These are phyloP conservation scores for Excoecaria cochinchinensis DNA, from an alignment of 345 rosid species.

Conservation along the genomic window DNA sequence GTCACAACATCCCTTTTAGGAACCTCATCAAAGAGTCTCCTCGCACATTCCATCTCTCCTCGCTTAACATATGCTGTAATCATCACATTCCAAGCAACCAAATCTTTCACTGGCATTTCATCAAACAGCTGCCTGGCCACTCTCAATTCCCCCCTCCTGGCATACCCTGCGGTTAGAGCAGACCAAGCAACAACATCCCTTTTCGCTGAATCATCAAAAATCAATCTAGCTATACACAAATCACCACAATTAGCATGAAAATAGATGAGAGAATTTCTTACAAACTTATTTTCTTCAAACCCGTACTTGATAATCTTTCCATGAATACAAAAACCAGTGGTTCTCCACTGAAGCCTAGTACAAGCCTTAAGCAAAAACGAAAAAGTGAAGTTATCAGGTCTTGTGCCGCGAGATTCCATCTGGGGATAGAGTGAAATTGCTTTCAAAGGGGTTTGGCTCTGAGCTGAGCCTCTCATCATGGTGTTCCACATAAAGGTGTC, in stretches of 20 bases:
- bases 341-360: constrained; percentile 50
- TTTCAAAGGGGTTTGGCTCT: constrained; percentile 39
- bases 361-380: constrained; percentile 71
- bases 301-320: constrained; percentile 57
- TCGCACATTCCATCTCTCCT: constrained; percentile 56
- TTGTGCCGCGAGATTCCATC: constrained; percentile 48
- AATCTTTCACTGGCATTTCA: constrained; percentile 65
- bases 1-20: constrained; percentile 63
- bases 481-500: constrained; percentile 62
- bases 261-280: constrained; percentile 58
- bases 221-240: constrained; percentile 44
- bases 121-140: constrained; percentile 52
- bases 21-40: constrained; percentile 54
- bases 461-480: constrained; percentile 60
- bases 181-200: constrained; percentile 74
- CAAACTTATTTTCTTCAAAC: constrained; percentile 48
- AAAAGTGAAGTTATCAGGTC: constrained; percentile 58
- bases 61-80: constrained; percentile 58
- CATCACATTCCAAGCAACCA: constrained; percentile 86
- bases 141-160: constrained; percentile 58
- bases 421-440: constrained; percentile 41
- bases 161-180: constrained; percentile 75
- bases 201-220: constrained; percentile 48
- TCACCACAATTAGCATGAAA: constrained; percentile 71
- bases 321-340: constrained; percentile 56